Conservation (phyloP, 805 yeast genomes). For the Jamesozyma piceae region DNA sequence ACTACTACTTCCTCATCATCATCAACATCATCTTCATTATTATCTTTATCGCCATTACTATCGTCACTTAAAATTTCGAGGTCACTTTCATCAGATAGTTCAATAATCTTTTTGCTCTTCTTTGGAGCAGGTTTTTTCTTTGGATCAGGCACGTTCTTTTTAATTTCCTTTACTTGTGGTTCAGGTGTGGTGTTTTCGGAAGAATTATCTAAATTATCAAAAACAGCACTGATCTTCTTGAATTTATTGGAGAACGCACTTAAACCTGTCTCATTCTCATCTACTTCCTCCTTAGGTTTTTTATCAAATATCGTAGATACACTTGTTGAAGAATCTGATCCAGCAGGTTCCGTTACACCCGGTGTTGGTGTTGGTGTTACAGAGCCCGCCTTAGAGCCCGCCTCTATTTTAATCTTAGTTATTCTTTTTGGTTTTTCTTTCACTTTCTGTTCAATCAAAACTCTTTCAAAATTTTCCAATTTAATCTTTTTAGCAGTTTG, state of each 20-base stretch:
- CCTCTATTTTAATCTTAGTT: slow-evolving; percentile 20
- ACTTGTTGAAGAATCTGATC: background rate
- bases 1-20: slow-evolving; percentile 12
- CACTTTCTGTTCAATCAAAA: slow-evolving; percentile 21
- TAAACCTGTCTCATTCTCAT: slow-evolving; percentile 10
- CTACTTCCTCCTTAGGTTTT: slow-evolving; percentile 8
- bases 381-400: slow-evolving; percentile 5
- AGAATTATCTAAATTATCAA: slow-evolving; percentile 14
- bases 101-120: slow-evolving; percentile 8
- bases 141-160: background rate
- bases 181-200: slow-evolving; percentile 2
- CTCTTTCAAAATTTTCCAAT: slow-evolving; percentile 23
- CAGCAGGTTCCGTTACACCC: slow-evolving; percentile 1
- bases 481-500: slow-evolving; percentile 17
- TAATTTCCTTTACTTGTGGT: background rate
- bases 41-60: slow-evolving; percentile 12
- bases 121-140: slow-evolving; percentile 1
- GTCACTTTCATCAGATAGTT: slow-evolving; percentile 21
- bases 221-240: slow-evolving; percentile 24
- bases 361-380: slow-evolving; percentile 4
- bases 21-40: slow-evolving; percentile 12
- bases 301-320: slow-evolving; percentile 18
- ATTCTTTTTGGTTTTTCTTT: slow-evolving; percentile 18
- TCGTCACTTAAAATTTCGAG: slow-evolving; percentile 8
- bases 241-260: slow-evolving; percentile 27